Evolutionary conservation across 2,329 filamentous ascomycete species (phyloP).

Genomic region (Pestalotiopsis sp.): DNA sequence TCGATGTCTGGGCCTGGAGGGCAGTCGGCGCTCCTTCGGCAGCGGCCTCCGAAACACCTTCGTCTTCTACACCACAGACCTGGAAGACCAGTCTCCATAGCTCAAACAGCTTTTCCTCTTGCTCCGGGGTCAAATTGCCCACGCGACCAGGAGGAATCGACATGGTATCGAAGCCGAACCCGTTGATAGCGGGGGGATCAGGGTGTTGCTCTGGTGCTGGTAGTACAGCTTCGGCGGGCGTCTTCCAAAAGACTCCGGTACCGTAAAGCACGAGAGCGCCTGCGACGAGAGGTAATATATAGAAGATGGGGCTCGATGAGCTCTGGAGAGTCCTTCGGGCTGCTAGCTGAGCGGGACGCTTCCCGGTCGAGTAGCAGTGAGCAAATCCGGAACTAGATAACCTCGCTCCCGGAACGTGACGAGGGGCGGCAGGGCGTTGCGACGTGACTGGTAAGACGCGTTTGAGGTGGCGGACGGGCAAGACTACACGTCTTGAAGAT

Average conservation of each 20-base stretch:
- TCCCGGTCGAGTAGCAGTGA: neutral
- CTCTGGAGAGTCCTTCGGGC: neutral
- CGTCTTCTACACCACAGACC: conserved; percentile 66
- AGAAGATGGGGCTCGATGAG: conserved; percentile 7
- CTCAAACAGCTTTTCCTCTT: conserved; percentile 86
- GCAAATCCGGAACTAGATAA: neutral
- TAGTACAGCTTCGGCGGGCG: neutral
- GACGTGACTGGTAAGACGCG: neutral
- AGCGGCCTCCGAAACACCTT: conserved; percentile 31
- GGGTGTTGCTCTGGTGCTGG: conserved; percentile 9
- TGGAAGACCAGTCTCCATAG: conserved; percentile 80
- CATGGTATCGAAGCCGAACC: conserved; percentile 25
- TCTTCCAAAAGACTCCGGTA: neutral
- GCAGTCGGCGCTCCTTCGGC: conserved; percentile 27
- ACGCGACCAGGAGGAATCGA: conserved; percentile 68
- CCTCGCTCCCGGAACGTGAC: neutral
- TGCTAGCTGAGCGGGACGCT: neutral
- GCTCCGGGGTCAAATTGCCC: conserved; percentile 84
- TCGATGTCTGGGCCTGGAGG: conserved; percentile 26
- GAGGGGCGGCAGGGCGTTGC: neutral
- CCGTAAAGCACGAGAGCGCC: conserved; percentile 13
- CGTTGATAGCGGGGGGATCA: conserved; percentile 11
- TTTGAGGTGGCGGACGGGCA: neutral
- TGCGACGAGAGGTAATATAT: conserved; percentile 13
- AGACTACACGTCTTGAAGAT: neutral